Base-by-base conservation (phyloP, 163 green algal species). In the Smithsoniella earleae region DNA sequence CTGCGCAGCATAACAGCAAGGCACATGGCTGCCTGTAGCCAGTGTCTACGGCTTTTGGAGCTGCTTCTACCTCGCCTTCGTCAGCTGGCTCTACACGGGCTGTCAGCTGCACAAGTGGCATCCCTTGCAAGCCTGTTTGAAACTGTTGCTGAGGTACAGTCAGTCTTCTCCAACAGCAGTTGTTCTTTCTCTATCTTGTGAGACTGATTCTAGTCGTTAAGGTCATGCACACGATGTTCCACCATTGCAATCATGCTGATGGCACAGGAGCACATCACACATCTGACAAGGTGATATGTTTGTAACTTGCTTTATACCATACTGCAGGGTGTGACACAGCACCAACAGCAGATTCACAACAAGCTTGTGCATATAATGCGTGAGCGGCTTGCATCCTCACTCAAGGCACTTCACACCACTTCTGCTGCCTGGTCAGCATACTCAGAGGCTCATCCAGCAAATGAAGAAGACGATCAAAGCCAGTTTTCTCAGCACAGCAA, bases 311-410 rank as follows among this genome's bases (percentile, higher is more conserved):
- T 5, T 69, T 30, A 0, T 3, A 13, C 16, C 25, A 13, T 33
- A 13, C 20, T 69, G 58, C 27, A 69, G 58, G 58, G 58, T 40
- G 27, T 69, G 31, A 13, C 34, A 13, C 58, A 69, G 34, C 58
- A 69, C 58, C 20, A 31, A 31, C 58, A 69, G 58, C 31, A 69
- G 58, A 69, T 69, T 6, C 58, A 69, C 58, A 69, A 3, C 25
- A 69, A 69, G 58, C 58, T 69, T n/a, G 58, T 69, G 3, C 27
- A 22, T 13, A 69, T 69, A 8, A 69, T 69, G 58, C n/a, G 58
- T 37, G 58, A 69, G 58, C 58, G 58, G 30, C 27, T 69, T 18
- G 38, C 58, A 10, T n/a, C 31, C 30, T 69, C 58, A 69, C 18
- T 69, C 27, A 69, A 69, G 25, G 38, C 25, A 20, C 58, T 69